phyloP scores from a whole-genome alignment of 2,329 filamentous ascomycete genomes.

The Calonectria hawksworthii region DNA sequence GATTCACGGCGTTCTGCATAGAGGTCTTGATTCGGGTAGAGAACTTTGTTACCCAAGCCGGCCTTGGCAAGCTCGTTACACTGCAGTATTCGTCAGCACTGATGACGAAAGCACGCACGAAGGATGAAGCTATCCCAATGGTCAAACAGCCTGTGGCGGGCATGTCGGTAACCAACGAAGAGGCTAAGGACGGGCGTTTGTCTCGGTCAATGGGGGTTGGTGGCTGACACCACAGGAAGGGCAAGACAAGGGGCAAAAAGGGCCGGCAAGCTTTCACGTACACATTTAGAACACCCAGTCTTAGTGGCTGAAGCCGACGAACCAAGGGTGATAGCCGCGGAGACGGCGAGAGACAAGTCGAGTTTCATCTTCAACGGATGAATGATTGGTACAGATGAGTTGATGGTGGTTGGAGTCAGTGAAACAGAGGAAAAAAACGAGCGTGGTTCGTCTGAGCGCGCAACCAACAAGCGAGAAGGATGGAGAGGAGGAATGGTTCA shows the following conservation, averaged over 20 bases:
- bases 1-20: slow-evolving; percentile 50
- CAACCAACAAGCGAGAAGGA: neutral
- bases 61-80: slow-evolving; percentile 44
- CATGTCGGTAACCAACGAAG: neutral
- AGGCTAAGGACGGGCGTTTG: neutral
- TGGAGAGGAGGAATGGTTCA: slow-evolving; percentile 6
- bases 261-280: neutral
- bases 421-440: neutral
- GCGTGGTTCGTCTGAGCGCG: neutral
- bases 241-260: neutral
- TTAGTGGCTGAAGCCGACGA: neutral
- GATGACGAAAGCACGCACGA: neutral
- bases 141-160: neutral
- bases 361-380: slow-evolving; percentile 7
- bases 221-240: neutral
- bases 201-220: neutral
- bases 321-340: neutral
- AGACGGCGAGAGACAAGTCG: neutral
- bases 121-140: neutral
- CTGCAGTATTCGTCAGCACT: slow-evolving; percentile 34
- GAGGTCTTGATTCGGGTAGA: slow-evolving; percentile 43
- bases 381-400: neutral
- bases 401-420: neutral
- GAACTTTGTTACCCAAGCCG: slow-evolving; percentile 47
- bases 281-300: slow-evolving; percentile 3